Base-by-base conservation (phyloP, 2,329 filamentous ascomycete genomes). In the Talaromyces sp. region DNA sequence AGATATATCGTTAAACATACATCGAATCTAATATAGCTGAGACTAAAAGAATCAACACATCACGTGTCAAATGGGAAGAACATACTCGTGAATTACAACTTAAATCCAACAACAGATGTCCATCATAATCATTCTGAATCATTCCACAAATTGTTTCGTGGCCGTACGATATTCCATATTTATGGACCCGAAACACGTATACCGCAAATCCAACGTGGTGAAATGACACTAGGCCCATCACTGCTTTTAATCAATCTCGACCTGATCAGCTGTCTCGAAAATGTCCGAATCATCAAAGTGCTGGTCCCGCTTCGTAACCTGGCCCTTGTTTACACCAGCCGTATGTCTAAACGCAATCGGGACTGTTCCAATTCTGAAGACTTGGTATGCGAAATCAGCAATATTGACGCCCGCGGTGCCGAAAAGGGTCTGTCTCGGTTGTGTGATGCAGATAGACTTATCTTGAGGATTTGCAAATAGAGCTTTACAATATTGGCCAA, bases 401-500 rank as follows among this genome's bases (percentile, higher is more conserved):
- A 37, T 55, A 21, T 55, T 55, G 21, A 55, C n/a, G 18, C 28
- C 52, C 8, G 11, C n/a, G 25, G 52, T 55, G 14, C 35, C 35
- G 21, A 57, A 57, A 14, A 57, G 23, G 18, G 21, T 58, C 37
- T 58, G 23, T 23, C 14, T 18, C 7, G 54, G 54, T 42, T 57
- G 21, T 9, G 8, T 40, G 25, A 14, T 16, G 54, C 54, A 57
- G 16, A 58, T 16, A 18, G 55, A 58, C n/a, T 9, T 44, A 31
- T 58, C 37, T 33, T 25, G 55, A 40, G 55, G 39, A 37, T 44
- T 58, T 44, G 39, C 55, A 44, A 12, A 9, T 33, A 58, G 55
- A 58, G 55, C 55, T 33, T 23, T 16, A n/a, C 55, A 58, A 21
- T 44, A 58, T 44, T 58, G 16, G 18, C 55, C 55, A 16, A 44